phyloP scores from a whole-genome alignment of 352 stramenopile genomes.

The Lagenidium sp. region DNA sequence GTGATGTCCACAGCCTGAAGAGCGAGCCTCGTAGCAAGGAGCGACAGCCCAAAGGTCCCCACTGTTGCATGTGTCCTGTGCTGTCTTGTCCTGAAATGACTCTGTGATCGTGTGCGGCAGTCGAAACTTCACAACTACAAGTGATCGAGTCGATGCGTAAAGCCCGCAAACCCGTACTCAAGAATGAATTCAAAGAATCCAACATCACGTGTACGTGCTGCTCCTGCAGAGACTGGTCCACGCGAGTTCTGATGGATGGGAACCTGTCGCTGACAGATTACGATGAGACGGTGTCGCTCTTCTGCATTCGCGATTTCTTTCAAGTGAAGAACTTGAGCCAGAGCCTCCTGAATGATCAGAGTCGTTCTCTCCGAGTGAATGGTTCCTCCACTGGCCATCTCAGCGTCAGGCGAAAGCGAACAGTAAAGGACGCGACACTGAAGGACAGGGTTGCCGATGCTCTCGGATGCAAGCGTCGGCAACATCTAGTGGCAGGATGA shows the following conservation, averaged over 20 bases:
- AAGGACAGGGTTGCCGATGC: slow-evolving; percentile 34
- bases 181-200: slow-evolving; percentile 72
- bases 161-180: slow-evolving; percentile 42
- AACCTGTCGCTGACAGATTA: slow-evolving; percentile 31
- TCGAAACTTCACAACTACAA: not conserved
- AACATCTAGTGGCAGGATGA: no score
- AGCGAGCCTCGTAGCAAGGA: no score
- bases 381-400: slow-evolving; percentile 11
- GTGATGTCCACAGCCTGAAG: slow-evolving; percentile 31
- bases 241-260: not conserved
- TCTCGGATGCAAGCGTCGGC: no score
- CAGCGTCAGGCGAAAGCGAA: no score
- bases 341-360: slow-evolving; percentile 67
- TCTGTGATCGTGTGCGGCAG: no score
- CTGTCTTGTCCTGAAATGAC: no score
- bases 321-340: slow-evolving; percentile 61
- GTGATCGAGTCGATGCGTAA: slow-evolving; percentile 1
- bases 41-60: slow-evolving; percentile 15
- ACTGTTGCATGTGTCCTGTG: no score
- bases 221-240: not conserved
- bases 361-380: slow-evolving; percentile 42
- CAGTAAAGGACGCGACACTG: slow-evolving; percentile 22
- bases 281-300: slow-evolving; percentile 69
- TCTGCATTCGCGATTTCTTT: slow-evolving; percentile 69
- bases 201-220: slow-evolving; percentile 56